Evolutionary conservation across 148 eudicot species (phyloP), one percentile per base, ranked within the genome.

Genomic region (Rhododendron williamsianum): DNA sequence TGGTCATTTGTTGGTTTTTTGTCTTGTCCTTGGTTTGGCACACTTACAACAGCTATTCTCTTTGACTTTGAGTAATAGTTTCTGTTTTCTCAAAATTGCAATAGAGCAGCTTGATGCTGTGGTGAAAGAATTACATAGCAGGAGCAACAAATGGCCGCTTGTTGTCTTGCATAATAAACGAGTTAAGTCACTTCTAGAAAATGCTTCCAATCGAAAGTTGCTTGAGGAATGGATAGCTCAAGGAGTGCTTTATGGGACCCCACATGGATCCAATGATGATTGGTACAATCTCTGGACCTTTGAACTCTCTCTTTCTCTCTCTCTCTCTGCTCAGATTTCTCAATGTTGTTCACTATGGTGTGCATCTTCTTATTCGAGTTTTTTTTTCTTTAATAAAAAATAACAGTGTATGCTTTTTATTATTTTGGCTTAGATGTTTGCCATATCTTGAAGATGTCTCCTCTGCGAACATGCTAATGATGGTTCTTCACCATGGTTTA

Each of bases 241-340:
- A 85, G 93, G 93, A 80, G 87, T 89, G 78, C 91, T 97, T 11
- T 95, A 94, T 88, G 93, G 92, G 86, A 97, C 99, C 71, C 99
- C 99, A 48, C 86, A 85, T 87, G 98, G 99, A 86, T 97, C 99
- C 54, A 95, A 97, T 88, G 99, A 97, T 90, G 99, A 97, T 80
- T 97, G 99, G 99, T 96, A 81, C 87, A 51, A 27, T 76, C 78
- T 78, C 30, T 30, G n/a, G 25, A 33, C 63, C n/a, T n/a, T 27
- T 19, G 23, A 33, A 65, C 4, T 13, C 46, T 71, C 60, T 83
- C 41, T 51, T 0, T 13, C 46, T 71, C 60, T 83, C 41, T 51
- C 56, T 51, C 10, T 18, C 41, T 85, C 78, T 82, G 43, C 60
- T 16, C 48, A 15, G 23, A 63, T 11, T 76, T 69, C 49, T 12